phyloP scores from a whole-genome alignment of 2,329 filamentous ascomycete species.

The Lecanoromycetidae sp. region DNA sequence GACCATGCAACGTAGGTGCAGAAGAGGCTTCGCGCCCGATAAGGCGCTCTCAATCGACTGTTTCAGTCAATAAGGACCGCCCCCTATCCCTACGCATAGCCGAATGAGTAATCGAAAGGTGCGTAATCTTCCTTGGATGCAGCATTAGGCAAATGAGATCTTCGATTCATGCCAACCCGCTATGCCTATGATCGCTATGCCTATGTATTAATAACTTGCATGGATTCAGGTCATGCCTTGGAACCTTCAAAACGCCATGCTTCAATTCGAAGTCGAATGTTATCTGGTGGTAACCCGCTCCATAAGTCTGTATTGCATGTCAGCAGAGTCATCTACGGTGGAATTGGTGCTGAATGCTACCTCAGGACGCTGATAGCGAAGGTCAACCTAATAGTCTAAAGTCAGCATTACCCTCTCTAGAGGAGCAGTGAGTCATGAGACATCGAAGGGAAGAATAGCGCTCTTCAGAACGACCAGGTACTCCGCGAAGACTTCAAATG shows the following conservation, averaged over 20 bases:
- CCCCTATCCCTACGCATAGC: too few relatives aligned
- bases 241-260: not conserved
- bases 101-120: too few relatives aligned
- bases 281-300: constrained; percentile 27
- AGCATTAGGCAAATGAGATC: not conserved
- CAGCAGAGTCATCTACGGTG: not conserved
- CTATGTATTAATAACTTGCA: not conserved
- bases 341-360: constrained; percentile 24
- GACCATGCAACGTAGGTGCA: too few relatives aligned
- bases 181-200: constrained; percentile 1
- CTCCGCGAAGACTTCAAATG: too few relatives aligned
- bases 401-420: too few relatives aligned
- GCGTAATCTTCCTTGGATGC: not conserved
- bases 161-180: not conserved
- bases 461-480: too few relatives aligned
- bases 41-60: too few relatives aligned
- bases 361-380: constrained; percentile 77
- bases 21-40: too few relatives aligned
- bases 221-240: not conserved
- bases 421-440: too few relatives aligned
- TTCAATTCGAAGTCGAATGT: not conserved
- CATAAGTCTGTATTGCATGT: constrained; percentile 34
- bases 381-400: too few relatives aligned
- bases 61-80: too few relatives aligned
- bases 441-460: too few relatives aligned